phyloP scores from a whole-genome alignment of 345 rosid species.

The Combretum micranthum region DNA sequence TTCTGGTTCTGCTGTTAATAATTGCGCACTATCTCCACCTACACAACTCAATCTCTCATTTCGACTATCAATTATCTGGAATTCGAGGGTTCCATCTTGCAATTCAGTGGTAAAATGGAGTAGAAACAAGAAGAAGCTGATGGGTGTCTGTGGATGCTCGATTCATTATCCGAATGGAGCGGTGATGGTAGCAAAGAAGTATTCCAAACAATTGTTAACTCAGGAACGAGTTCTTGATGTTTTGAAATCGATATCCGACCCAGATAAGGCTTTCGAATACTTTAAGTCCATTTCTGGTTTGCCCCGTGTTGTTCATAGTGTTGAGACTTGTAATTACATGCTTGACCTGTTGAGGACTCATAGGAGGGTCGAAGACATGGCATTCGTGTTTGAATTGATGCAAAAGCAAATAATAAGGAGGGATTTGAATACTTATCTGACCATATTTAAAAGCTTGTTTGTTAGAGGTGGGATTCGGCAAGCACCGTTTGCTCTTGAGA shows the following conservation, averaged over 20 bases:
- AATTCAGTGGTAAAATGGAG: slow-evolving; percentile 27
- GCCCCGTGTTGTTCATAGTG: slow-evolving; percentile 45
- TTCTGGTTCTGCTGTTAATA: slow-evolving; percentile 15
- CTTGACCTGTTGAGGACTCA: slow-evolving; percentile 64
- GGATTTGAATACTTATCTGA: slow-evolving; percentile 51
- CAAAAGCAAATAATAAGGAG: slow-evolving; percentile 66
- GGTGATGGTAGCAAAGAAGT: slow-evolving; percentile 22
- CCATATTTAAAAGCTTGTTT: slow-evolving; percentile 46
- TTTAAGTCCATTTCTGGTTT: slow-evolving; percentile 50
- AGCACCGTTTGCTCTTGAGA: slow-evolving; percentile 45
- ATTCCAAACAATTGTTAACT: slow-evolving; percentile 23
- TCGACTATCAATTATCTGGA: slow-evolving; percentile 15
- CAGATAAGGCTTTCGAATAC: slow-evolving; percentile 49
- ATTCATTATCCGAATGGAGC: slow-evolving; percentile 22
- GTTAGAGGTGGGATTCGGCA: slow-evolving; percentile 61
- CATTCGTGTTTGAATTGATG: slow-evolving; percentile 64
- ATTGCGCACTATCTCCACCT: slow-evolving; percentile 13
- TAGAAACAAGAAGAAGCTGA: slow-evolving; percentile 25
- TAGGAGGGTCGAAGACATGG: slow-evolving; percentile 62
- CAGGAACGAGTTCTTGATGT: slow-evolving; percentile 40
- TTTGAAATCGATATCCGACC: slow-evolving; percentile 46
- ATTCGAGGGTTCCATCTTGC: slow-evolving; percentile 21
- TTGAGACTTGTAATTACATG: slow-evolving; percentile 69
- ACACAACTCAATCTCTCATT: slow-evolving; percentile 7
- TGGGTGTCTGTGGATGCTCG: slow-evolving; percentile 26